Percentiles rank a stretch among this genome's conserved stretches.
Conservation (phyloP, 352 stramenopile species). For the Phytophthora brassicae region DNA sequence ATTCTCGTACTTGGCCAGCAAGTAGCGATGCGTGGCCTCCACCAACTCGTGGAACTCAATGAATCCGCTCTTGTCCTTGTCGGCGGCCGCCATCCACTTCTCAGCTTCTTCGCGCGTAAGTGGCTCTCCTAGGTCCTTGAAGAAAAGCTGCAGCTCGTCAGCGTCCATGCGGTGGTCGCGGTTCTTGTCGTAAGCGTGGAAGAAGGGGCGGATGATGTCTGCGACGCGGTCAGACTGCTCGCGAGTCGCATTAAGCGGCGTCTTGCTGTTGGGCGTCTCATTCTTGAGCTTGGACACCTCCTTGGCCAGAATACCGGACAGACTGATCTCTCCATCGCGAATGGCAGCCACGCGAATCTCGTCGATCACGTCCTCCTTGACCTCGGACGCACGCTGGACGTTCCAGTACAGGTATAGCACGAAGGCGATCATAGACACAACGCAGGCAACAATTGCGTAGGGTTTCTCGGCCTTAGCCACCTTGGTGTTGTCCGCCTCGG, state of each 20-base stretch:
- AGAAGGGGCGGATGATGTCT: conserved; percentile 93
- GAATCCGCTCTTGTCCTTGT: conserved; percentile 89
- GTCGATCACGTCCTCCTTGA: conserved; percentile 67
- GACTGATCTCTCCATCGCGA: conserved; percentile 67
- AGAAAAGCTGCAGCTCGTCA: conserved; percentile 92
- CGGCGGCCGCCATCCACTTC: conserved; percentile 86
- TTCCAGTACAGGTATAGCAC: conserved; percentile 93
- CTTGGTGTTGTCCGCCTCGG: conserved; percentile 58
- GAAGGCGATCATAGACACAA: conserved; percentile 91
- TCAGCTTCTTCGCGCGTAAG: conserved; percentile 79
- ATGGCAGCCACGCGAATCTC: conserved; percentile 76
- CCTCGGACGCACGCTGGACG: conserved; percentile 73
- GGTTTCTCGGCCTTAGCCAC: conserved; percentile 87
- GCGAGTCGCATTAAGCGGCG: conserved; percentile 53
- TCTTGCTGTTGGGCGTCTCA: conserved; percentile 35
- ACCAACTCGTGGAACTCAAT: conserved; percentile 97
- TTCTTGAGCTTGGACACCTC: conserved; percentile 77
- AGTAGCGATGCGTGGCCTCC: conserved; percentile 81
- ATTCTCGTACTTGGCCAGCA: conserved; percentile 79
- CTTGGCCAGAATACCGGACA: conserved; percentile 77
- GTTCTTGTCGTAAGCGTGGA: conserved; percentile 93
- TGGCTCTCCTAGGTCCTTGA: conserved; percentile 93
- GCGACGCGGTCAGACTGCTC: conserved; percentile 80
- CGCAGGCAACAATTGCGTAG: conserved; percentile 88
- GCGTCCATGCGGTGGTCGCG: conserved; percentile 87